Conservation (phyloP, 495 filamentous ascomycete species). For the Tuber magnatum region DNA sequence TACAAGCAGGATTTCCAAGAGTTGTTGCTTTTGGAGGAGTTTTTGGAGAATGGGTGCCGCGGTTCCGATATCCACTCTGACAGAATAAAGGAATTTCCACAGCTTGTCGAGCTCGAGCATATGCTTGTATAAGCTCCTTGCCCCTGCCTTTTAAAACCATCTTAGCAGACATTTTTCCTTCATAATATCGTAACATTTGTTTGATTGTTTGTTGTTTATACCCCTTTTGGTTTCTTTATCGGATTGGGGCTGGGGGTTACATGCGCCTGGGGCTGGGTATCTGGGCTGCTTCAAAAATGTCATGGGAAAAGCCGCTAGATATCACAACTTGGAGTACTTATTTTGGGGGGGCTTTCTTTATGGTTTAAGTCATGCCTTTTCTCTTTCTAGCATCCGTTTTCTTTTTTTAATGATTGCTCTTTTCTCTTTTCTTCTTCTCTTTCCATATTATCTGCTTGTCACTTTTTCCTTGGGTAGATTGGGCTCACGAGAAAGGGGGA, state of each 20-base stretch:
- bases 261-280: conserved; percentile 34
- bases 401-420: conserved; percentile 11
- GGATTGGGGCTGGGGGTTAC: conserved; percentile 26
- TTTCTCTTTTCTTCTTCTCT: conserved; percentile 8
- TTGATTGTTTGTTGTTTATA: conserved; percentile 21
- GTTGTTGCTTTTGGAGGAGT: conserved; percentile 61
- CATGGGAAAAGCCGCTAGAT: conserved; percentile 15
- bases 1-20: conserved; percentile 70
- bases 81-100: conserved; percentile 34
- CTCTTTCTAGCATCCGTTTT: conserved; percentile 19
- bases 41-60: conserved; percentile 40
- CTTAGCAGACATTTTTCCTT: conserved; percentile 20
- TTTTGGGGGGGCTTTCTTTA: background rate
- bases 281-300: conserved; percentile 13
- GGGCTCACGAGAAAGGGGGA: background rate
- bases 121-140: conserved; percentile 27
- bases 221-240: conserved; percentile 31
- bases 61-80: conserved; percentile 35
- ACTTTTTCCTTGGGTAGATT: conserved; percentile 9
- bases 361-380: background rate
- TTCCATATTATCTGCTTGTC: conserved; percentile 11
- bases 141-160: conserved; percentile 23
- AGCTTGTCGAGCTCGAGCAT: conserved; percentile 37
- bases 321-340: conserved; percentile 6
- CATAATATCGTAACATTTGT: conserved; percentile 8